Base-by-base conservation (phyloP, 768 basidiomycete species). In the Hypholoma sublateritium region DNA sequence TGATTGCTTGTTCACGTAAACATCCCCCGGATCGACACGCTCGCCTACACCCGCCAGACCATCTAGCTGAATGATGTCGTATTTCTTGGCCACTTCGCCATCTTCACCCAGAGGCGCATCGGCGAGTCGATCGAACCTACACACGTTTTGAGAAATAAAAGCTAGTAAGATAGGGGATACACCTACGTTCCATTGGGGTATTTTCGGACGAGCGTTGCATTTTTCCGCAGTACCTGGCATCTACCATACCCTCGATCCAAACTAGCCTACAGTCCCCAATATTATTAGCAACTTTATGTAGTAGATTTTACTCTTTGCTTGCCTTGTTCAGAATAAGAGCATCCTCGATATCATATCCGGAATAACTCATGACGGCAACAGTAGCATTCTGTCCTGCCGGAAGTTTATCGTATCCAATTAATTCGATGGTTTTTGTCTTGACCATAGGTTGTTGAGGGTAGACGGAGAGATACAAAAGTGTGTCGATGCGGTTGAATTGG, bases 401-500 rank as follows among this genome's bases (percentile, higher is more conserved):
- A 4, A 99, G 82, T 59, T 89, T 88, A 72, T 99, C 95, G 69
- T 98, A 99, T 2, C 95, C 96, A 55, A 98, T 84, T 52, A 99
- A 74, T 70, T 99, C 97, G 55, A 98, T 99, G 2, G 97, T 97
- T 72, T 95, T 95, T 5, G 97, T 97, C 73, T 98, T 98, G 59
- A 98, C 95, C 96, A 99, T 97, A 2, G 97, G 97, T 65, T 98
- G 93, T 68, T 99, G 97, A 21, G 97, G 97, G 65, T 99, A 99
- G 9, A 98, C 95, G 35, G 93, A 90, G 50, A 99, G 82, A 73
- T 99, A 99, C n/a, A 99, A 80, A 37, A 99, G 82, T 0, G 97
- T 99, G 71, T 99, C 97, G 69, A 99, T 98, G 44, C 97, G 85
- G 68, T 94, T 93, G 62, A 98, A 85, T 71, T 99, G 97, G 70